Conservation (phyloP, 2,329 filamentous ascomycete genomes). For the Dactylellina parvicollis region DNA sequence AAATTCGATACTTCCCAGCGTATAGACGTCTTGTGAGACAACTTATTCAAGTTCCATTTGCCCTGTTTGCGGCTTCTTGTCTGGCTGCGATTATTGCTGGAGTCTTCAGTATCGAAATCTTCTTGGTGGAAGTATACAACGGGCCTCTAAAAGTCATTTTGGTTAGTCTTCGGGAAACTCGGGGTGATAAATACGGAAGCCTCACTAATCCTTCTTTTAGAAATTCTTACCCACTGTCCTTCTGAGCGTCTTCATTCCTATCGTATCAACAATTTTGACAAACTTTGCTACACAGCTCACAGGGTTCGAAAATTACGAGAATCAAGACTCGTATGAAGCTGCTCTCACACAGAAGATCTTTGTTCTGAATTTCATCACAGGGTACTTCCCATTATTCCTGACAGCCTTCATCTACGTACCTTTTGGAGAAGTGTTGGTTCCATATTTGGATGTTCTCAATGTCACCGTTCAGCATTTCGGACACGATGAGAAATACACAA, state of each 20-base stretch:
- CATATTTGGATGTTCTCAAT: conserved; percentile 84
- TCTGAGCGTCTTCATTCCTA: conserved; percentile 81
- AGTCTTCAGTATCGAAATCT: conserved; percentile 93
- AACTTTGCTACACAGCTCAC: conserved; percentile 79
- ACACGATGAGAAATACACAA: conserved; percentile 74
- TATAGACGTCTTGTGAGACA: conserved; percentile 80
- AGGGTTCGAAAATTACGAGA: conserved; percentile 90
- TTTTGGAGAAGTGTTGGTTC: conserved; percentile 83
- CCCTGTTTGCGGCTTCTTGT: conserved; percentile 74
- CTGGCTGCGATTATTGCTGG: conserved; percentile 84
- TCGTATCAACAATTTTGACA: conserved; percentile 79
- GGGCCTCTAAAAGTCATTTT: conserved; percentile 87
- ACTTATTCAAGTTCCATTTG: conserved; percentile 84
- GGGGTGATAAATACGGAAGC: background rate
- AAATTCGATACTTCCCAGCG: conserved; percentile 77
- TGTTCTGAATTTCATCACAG: conserved; percentile 94
- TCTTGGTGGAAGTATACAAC: conserved; percentile 91
- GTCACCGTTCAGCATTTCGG: conserved; percentile 78
- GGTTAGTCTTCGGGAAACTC: conserved; percentile 65
- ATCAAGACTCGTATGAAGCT: conserved; percentile 80
- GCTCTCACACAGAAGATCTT: conserved; percentile 93
- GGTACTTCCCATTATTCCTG: conserved; percentile 89
- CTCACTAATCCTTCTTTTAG: conserved; percentile 63
- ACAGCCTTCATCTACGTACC: conserved; percentile 95
- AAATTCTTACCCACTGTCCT: conserved; percentile 88